Percentiles rank a stretch among this genome's conserved stretches.
Conservation (phyloP, 1,139 yeast species). For the Pichia sp. region DNA sequence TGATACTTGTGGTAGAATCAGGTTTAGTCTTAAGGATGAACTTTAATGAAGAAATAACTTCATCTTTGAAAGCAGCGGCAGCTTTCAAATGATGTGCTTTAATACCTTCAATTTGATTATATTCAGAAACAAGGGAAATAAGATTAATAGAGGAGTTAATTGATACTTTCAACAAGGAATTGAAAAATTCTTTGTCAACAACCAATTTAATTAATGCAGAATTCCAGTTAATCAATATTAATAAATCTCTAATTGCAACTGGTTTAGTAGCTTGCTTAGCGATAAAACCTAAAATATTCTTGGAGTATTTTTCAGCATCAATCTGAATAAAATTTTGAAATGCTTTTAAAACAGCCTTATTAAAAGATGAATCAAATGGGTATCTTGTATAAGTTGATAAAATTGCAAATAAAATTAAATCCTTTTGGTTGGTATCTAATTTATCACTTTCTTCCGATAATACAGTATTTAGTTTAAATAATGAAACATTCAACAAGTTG, state of each 20-base stretch:
- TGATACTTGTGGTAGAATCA: constrained; percentile 2
- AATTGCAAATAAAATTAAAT: constrained; percentile 17
- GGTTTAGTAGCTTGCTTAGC: constrained; percentile 33
- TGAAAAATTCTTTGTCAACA: constrained; percentile 16
- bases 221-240: constrained; percentile 55
- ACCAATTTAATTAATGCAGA: constrained; percentile 28
- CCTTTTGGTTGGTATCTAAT: constrained; percentile 15
- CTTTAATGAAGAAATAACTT: constrained; percentile 31
- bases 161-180: constrained; percentile 13
- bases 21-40: constrained; percentile 17
- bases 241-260: constrained; percentile 48
- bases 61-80: constrained; percentile 37
- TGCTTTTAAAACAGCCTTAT: constrained; percentile 36
- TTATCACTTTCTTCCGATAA: constrained; percentile 12
- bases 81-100: constrained; percentile 46
- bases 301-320: constrained; percentile 33
- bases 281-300: constrained; percentile 36
- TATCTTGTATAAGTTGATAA: constrained; percentile 34
- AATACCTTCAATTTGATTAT: constrained; percentile 18
- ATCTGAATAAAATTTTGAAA: constrained; percentile 34
- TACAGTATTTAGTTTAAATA: constrained; percentile 19
- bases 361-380: constrained; percentile 46
- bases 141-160: constrained; percentile 18
- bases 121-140: constrained; percentile 12
- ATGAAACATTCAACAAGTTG: constrained; percentile 16